A percentile compares a stretch with the other conserved stretches of the same genome.
Conservation (phyloP, 2,329 filamentous ascomycete genomes). For the Fusarium transvaalense region DNA sequence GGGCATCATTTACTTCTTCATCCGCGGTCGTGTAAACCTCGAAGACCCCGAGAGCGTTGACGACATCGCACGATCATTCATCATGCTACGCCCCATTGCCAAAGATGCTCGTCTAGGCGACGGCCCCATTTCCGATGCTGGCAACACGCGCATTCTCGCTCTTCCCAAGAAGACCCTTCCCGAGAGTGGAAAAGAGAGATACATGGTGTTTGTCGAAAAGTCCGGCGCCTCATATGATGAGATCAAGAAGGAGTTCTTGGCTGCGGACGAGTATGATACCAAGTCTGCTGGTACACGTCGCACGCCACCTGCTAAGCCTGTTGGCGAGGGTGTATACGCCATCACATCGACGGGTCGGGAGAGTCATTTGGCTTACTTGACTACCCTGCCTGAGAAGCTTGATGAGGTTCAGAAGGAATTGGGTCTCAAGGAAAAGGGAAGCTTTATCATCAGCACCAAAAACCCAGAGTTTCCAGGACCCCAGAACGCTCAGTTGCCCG, state of each 20-base stretch:
- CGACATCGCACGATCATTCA: constrained; percentile 83
- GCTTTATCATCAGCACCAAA: constrained; percentile 83
- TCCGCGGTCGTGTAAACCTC: constrained; percentile 79
- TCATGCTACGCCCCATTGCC: constrained; percentile 81
- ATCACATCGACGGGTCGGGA: constrained; percentile 78
- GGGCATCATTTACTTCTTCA: constrained; percentile 92
- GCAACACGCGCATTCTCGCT: constrained; percentile 78
- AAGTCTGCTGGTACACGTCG: constrained; percentile 79
- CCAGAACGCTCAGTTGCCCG: constrained; percentile 70
- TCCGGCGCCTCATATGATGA: constrained; percentile 72
- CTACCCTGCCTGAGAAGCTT: constrained; percentile 78
- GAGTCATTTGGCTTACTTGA: constrained; percentile 82
- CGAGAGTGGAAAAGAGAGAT: constrained; percentile 73
- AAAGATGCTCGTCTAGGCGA: constrained; percentile 71
- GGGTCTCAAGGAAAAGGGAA: constrained; percentile 77
- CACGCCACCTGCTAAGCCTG: constrained; percentile 75
- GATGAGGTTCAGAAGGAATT: constrained; percentile 81
- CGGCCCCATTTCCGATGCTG: constrained; percentile 61
- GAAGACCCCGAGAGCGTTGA: constrained; percentile 75
- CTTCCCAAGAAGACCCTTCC: constrained; percentile 89
- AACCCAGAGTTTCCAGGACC: constrained; percentile 80
- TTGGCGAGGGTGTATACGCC: constrained; percentile 89
- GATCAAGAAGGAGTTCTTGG: constrained; percentile 79
- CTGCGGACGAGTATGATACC: constrained; percentile 76
- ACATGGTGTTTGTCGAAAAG: constrained; percentile 88